Percentiles rank a stretch among this genome's conserved stretches.
Evolutionary conservation across 306 rosid genomes (phyloP).

Genomic region (Cucumis hystrix): DNA sequence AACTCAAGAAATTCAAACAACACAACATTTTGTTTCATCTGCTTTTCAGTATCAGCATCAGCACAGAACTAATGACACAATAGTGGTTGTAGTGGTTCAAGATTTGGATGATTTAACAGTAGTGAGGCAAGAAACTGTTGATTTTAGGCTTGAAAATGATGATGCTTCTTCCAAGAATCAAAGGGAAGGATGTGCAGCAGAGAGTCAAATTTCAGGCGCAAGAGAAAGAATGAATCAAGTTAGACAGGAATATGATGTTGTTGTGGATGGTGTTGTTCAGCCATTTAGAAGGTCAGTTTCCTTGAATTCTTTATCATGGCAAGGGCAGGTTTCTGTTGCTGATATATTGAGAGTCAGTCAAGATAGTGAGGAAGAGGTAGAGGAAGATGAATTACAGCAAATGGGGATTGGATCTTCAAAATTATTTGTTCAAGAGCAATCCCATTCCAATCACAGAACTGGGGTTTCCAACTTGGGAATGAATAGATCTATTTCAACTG

Average conservation of each 20-base stretch:
- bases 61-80: conserved; percentile 16
- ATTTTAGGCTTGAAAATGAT: conserved; percentile 6
- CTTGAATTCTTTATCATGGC: conserved; percentile 15
- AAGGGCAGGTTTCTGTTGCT: conserved; percentile 19
- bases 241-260: conserved; percentile 1
- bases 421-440: conserved; percentile 9
- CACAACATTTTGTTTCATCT: conserved; percentile 1
- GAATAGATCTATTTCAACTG: conserved; percentile 33
- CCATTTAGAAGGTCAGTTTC: conserved; percentile 20
- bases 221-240: conserved; percentile 4
- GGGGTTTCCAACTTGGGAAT: conserved; percentile 18
- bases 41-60: conserved; percentile 36
- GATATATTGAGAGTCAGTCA: conserved; percentile 23
- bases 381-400: neutral
- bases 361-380: conserved; percentile 14
- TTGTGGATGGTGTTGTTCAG: neutral
- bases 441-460: conserved; percentile 4
- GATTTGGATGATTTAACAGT: conserved; percentile 2
- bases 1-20: conserved; percentile 5
- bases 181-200: neutral
- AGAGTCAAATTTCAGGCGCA: neutral
- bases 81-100: conserved; percentile 25
- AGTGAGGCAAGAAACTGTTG: conserved; percentile 6
- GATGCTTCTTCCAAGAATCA: conserved; percentile 10
- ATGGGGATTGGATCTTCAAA: conserved; percentile 27